Conservation (phyloP, 2,329 filamentous ascomycete genomes). For the Chrysoporthe cubensis region DNA sequence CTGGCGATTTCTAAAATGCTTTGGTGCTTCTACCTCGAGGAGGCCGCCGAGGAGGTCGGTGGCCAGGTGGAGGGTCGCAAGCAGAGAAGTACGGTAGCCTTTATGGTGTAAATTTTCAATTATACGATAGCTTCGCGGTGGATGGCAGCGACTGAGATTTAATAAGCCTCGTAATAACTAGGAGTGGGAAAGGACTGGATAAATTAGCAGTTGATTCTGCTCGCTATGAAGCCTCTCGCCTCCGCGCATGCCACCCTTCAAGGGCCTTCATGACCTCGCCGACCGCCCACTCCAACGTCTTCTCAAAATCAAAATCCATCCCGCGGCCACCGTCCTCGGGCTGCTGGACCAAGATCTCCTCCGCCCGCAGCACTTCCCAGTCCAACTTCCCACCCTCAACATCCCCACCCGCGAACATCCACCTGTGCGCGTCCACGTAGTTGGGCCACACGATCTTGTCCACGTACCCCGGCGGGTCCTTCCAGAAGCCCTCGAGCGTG, state of each 20-base stretch:
- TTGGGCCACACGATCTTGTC: conserved; percentile 96
- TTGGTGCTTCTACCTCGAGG: too few species aligned
- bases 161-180: too few species aligned
- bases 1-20: too few species aligned
- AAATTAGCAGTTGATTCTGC: too few species aligned
- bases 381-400: conserved; percentile 61
- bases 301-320: conserved; percentile 61
- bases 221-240: neutral
- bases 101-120: too few species aligned
- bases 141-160: too few species aligned
- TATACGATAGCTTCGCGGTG: too few species aligned
- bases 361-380: conserved; percentile 41
- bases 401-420: conserved; percentile 74
- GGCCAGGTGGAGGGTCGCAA: too few species aligned
- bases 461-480: conserved; percentile 91
- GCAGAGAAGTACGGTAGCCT: too few species aligned
- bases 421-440: conserved; percentile 80
- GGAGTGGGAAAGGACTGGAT: too few species aligned
- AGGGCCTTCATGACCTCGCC: conserved; percentile 59
- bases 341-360: conserved; percentile 54
- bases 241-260: conserved; percentile 31
- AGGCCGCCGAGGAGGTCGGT: too few species aligned
- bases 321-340: conserved; percentile 43
- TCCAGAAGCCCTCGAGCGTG: conserved; percentile 89
- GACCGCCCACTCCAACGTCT: conserved; percentile 71